A percentile compares a stretch with the other conserved stretches of the same genome.
Conservation (phyloP, 345 rosid species). For the Eucalyptus grandis region DNA sequence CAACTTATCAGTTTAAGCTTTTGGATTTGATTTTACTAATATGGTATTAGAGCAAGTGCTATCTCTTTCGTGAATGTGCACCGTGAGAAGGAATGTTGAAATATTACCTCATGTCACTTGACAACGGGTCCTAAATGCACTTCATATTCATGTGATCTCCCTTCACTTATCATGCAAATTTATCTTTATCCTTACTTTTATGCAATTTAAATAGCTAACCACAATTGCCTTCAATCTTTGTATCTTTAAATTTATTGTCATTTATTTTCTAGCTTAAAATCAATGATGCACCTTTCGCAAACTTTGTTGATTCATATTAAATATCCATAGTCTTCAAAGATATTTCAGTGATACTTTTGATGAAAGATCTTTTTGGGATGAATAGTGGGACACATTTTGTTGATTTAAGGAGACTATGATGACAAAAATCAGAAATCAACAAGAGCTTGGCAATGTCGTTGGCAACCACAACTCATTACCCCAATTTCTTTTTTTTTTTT, state of each 20-base stretch:
- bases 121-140: no score
- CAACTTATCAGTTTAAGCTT: accelerated
- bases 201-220: background rate
- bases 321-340: background rate
- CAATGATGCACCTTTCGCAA: background rate
- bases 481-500: no score
- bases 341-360: background rate
- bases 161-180: no score
- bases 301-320: background rate
- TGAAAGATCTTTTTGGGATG: background rate
- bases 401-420: background rate
- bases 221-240: background rate
- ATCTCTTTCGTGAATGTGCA: no score
- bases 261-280: background rate
- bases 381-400: background rate
- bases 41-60: no score
- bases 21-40: no score
- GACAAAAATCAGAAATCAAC: background rate
- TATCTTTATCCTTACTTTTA: background rate
- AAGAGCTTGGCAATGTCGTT: background rate
- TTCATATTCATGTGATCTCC: no score
- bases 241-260: background rate
- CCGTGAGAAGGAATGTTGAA: no score
- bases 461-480: background rate
- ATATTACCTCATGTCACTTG: no score